These are phyloP conservation scores for Kwoniella newhampshirensis DNA, from an alignment of 768 basidiomycete genomes.

Conservation along the genomic window DNA sequence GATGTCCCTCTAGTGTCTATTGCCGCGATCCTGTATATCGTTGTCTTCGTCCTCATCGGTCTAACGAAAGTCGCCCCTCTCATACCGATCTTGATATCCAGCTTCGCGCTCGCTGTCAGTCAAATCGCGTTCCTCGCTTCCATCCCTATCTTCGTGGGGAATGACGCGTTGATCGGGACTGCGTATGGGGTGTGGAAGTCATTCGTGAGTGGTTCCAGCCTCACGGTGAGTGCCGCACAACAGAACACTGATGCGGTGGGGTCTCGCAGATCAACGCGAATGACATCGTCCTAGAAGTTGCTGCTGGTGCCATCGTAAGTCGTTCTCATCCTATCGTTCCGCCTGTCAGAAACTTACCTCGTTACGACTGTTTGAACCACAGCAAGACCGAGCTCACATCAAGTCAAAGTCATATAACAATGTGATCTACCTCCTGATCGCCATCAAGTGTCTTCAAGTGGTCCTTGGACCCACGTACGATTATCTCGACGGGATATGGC, in stretches of 20 bases:
- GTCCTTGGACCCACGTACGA: slow-evolving; percentile 13
- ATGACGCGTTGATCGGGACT: slow-evolving; percentile 38
- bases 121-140: slow-evolving; percentile 45
- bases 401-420: slow-evolving; percentile 21
- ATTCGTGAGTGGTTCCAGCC: slow-evolving; percentile 27
- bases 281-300: slow-evolving; percentile 26
- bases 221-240: no score
- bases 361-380: slow-evolving; percentile 4
- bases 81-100: slow-evolving; percentile 41
- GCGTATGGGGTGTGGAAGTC: slow-evolving; percentile 48
- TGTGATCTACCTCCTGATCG: slow-evolving; percentile 35
- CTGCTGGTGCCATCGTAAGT: slow-evolving; percentile 30
- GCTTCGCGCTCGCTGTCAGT: slow-evolving; percentile 36
- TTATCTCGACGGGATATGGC: slow-evolving; percentile 16
- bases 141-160: slow-evolving; percentile 43
- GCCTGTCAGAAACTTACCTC: no score
- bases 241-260: no score
- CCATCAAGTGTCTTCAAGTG: slow-evolving; percentile 20
- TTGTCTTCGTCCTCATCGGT: slow-evolving; percentile 46
- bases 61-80: slow-evolving; percentile 46
- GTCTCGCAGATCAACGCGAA: no score
- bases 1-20: slow-evolving; percentile 20
- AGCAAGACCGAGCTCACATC: slow-evolving; percentile 20
- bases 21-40: slow-evolving; percentile 44
- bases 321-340: no score